These are phyloP conservation scores for Dictyostelium firmibasis DNA, from an alignment of 78 protist species.

Conservation along the genomic window DNA sequence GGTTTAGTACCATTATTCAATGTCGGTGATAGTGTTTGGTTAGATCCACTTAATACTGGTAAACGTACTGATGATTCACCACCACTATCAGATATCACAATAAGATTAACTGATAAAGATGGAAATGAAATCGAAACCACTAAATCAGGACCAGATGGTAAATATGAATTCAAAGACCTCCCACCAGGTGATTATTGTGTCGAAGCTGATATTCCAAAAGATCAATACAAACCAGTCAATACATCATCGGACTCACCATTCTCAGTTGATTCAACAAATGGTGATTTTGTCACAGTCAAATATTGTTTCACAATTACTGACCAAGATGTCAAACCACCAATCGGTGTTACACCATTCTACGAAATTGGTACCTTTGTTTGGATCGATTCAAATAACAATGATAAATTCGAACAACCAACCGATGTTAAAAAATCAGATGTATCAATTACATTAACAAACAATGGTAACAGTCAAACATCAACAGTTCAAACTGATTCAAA, in stretches of 20 bases:
- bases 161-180: background rate
- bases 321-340: background rate
- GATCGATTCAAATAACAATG: constrained; percentile 18
- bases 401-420: background rate
- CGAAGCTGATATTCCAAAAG: background rate
- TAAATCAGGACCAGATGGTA: background rate
- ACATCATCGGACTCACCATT: background rate
- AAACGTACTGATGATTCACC: background rate
- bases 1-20: background rate
- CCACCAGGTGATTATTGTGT: constrained; percentile 23
- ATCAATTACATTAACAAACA: too few species aligned
- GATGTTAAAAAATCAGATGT: too few species aligned
- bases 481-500: too few species aligned
- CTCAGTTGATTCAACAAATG: background rate
- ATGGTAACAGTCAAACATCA: too few species aligned
- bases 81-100: background rate
- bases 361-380: background rate
- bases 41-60: background rate
- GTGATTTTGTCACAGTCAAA: background rate
- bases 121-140: background rate
- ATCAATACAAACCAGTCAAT: background rate
- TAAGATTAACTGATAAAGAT: background rate
- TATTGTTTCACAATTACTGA: background rate
- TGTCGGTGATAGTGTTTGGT: constrained; percentile 7
- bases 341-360: background rate